Evolutionary conservation across 176 grass and related monocot genomes (phyloP).

Genomic region (Oryza nivara): DNA sequence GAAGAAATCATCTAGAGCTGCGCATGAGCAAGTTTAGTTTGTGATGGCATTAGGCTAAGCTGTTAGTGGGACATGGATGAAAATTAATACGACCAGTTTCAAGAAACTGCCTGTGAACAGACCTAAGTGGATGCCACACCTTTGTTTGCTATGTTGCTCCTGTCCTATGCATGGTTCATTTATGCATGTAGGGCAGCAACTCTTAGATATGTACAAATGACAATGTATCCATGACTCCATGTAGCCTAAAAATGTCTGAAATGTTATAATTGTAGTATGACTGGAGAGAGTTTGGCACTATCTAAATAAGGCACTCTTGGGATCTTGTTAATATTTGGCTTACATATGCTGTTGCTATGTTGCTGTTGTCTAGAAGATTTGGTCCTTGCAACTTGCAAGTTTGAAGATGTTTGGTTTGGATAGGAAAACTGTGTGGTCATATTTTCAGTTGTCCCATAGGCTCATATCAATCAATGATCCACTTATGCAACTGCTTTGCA

Average conservation of each 20-base stretch:
- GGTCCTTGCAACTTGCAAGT: background rate
- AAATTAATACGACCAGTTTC: background rate
- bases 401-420: background rate
- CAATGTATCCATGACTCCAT: background rate
- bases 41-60: background rate
- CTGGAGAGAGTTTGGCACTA: background rate
- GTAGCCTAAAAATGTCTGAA: background rate
- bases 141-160: background rate
- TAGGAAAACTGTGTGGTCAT: background rate
- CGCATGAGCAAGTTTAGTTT: background rate
- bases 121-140: background rate
- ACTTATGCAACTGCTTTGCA: conserved; percentile 2
- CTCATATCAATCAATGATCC: background rate
- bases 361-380: background rate
- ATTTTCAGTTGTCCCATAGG: background rate
- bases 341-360: background rate
- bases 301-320: background rate
- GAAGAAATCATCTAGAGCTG: background rate
- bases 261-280: background rate
- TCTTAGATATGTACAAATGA: conserved; percentile 9
- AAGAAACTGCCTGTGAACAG: background rate
- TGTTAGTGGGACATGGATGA: background rate
- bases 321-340: background rate
- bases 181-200: background rate
- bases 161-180: background rate